Evolutionary conservation across 805 yeast species (phyloP), one percentile per base, ranked within the genome.

Genomic region (Ogataea saltuana): DNA sequence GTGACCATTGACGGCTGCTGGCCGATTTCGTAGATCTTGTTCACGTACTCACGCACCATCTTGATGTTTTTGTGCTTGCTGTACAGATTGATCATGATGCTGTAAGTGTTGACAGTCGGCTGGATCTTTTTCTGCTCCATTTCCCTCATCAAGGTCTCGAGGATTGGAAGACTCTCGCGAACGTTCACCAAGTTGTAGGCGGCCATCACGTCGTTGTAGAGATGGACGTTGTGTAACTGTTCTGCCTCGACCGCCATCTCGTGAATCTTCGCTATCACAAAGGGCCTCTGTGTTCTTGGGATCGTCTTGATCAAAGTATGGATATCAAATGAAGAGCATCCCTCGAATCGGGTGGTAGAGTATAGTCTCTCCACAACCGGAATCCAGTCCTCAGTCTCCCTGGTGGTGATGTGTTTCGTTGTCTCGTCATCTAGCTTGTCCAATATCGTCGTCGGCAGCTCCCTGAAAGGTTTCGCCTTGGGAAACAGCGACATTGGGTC

Each of bases 371-470:
- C 61, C 9, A 78, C 53, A 10, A 75, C 76, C 33, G 76, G 61
- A 1, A 55, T 55, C 82, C 82, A 78, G 51, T 76, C 67, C 42
- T 72, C 75, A 22, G 63, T 53, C 16, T 66, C 62, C 37, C 64
- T 57, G 16, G 67, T 60, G 0, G 70, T 65, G 26, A 77, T 63
- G 48, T 60, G 67, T 38, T 65, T 68, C 3, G 70, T 51, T 0
- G 76, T 60, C 11, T 70, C 64, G 0, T 73, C 74, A 19, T 53
- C 50, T 7, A 78, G 51, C 25, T 63, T 61, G 3, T 63, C 64
- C 10, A 58, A 40, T 9, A 78, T 60, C 0, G 61, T 39, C 1
- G 44, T 38, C 0, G 83, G 81, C 4, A 77, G 43, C 2, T 56
- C 29, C 3, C 48, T 43, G 35, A 53, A 51, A 1, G 65, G 55